Conservation (phyloP, 257 asterid species). For the Plantago elongata region DNA sequence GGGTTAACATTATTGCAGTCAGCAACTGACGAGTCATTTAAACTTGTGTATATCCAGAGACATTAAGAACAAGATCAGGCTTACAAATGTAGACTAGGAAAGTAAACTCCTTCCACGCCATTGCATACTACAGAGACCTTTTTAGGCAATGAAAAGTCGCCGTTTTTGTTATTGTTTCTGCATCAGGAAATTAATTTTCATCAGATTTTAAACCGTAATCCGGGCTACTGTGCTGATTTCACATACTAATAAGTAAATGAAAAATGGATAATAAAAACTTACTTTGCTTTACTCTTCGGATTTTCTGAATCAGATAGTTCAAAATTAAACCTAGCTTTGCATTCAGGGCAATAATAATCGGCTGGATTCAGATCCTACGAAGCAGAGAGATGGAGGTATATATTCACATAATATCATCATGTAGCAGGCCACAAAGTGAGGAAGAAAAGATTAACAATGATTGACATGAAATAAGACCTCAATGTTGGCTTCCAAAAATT, state of each 20-base stretch:
- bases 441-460: constrained; percentile 15
- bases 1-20: constrained; percentile 13
- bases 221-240: constrained; percentile 4
- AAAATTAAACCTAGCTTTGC: constrained; percentile 91
- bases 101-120: constrained; percentile 85
- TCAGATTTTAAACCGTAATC: constrained; percentile 17
- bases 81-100: constrained; percentile 94
- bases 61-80: constrained; percentile 23
- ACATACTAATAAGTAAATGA: constrained; percentile 9
- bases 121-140: constrained; percentile 83
- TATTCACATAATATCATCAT: constrained; percentile 5
- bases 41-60: constrained; percentile 7
- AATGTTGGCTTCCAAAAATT: constrained; percentile 42
- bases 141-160: constrained; percentile 52
- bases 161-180: constrained; percentile 65
- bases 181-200: constrained; percentile 25
- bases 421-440: constrained; percentile 15
- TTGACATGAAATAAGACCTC: constrained; percentile 42
- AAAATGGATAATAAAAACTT: constrained; percentile 28
- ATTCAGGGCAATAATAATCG: constrained; percentile 93
- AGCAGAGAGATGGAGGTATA: constrained; percentile 23
- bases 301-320: constrained; percentile 94
- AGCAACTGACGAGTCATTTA: constrained; percentile 1
- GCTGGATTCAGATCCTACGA: constrained; percentile 56
- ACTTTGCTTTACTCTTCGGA: constrained; percentile 53